Evolutionary conservation across 306 rosid species (phyloP), one percentile per base, ranked within the genome.

Genomic region (Prunus fruticosa): DNA sequence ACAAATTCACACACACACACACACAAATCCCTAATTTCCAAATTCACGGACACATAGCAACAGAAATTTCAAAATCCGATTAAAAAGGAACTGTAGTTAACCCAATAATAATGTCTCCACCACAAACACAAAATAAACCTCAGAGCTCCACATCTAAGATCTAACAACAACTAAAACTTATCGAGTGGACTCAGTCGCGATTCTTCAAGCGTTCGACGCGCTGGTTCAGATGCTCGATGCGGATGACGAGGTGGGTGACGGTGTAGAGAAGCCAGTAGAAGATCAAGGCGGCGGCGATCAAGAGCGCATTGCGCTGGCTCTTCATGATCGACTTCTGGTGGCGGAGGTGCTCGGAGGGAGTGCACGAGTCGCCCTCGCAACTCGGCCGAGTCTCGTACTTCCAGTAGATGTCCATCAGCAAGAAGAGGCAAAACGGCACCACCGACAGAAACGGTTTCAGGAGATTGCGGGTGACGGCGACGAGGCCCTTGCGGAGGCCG

Each of bases 261-360:
- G 98, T 87, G 80, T 93, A 96, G n/a, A 96, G 87, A 11, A 93
- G 92, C 99, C 99, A 96, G 76, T 96, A 96, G 82, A 96, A 96
- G 61, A 91, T 57, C 68, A 96, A 77, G 0, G 99, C 99, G 4
- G 90, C 72, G 12, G 91, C 99, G 84, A 96, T 96, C 77, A 96
- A 84, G 51, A 96, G 98, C 3, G 96, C 99, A 79, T 96, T 96
- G 56, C 99, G 93, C 73, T 96, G 98, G 81, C 99, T 96, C 93
- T 96, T 96, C 93, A 96, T 96, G 79, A 96, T 89, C 5, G 99
- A 96, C 34, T 96, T 96, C 91, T 93, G 94, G 85, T 96, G 99
- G 34, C 99, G 97, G 53, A 96, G 90, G 66, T 73, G 65, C 80
- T 96, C 99, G 13, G 98, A 57, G 0, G 98, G 98, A 0, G 97